Evolutionary conservation across 176 grass and related monocot genomes (phyloP).

Genomic region (Phoenix dactylifera): DNA sequence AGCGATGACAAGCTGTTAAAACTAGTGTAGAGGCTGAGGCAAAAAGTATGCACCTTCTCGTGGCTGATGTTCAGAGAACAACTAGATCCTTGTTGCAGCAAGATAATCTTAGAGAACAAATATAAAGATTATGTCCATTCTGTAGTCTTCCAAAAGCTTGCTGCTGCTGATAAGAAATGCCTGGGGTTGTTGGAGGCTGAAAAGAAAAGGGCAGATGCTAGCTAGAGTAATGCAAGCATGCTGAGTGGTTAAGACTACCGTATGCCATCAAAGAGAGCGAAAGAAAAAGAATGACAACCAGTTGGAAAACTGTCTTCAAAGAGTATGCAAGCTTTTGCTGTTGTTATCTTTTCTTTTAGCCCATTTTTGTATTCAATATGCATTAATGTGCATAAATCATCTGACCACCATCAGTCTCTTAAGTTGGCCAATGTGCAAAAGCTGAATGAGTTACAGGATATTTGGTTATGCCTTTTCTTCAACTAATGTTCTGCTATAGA

Average conservation of each 20-base stretch:
- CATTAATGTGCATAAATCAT: too few species aligned
- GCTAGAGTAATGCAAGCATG: conserved; percentile 54
- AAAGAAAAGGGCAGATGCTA: conserved; percentile 59
- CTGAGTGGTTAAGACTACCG: conserved; percentile 36
- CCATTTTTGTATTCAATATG: too few species aligned
- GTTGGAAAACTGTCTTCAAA: conserved; percentile 72
- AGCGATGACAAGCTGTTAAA: conserved; percentile 74
- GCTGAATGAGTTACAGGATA: too few species aligned
- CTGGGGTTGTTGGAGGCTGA: conserved; percentile 74
- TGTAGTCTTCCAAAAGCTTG: conserved; percentile 60
- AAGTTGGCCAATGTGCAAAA: too few species aligned
- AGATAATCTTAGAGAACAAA: conserved; percentile 42
- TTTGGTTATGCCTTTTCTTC: too few species aligned
- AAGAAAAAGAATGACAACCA: conserved; percentile 72
- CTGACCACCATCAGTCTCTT: too few species aligned
- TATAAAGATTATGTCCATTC: conserved; percentile 67
- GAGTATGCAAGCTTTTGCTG: conserved; percentile 24
- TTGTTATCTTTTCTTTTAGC: too few species aligned
- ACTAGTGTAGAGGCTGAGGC: conserved; percentile 65
- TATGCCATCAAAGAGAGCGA: conserved; percentile 69
- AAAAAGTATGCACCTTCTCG: conserved; percentile 58
- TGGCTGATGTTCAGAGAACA: conserved; percentile 53
- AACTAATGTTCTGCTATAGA: too few species aligned
- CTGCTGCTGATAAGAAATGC: conserved; percentile 80
- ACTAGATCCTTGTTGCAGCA: conserved; percentile 49